Conservation (phyloP, 768 basidiomycete species). For the Kwoniella sp. region DNA sequence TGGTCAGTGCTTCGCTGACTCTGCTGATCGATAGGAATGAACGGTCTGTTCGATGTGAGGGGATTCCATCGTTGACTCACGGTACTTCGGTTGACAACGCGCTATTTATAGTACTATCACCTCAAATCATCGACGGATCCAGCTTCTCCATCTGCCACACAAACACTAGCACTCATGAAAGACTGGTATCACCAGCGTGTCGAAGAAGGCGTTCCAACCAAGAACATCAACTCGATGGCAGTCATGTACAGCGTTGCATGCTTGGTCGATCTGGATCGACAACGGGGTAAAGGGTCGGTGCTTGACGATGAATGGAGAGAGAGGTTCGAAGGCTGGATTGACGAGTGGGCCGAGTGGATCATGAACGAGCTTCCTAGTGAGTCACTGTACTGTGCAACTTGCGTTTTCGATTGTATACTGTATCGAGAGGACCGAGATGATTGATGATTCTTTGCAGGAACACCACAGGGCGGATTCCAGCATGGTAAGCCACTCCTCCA, state of each 20-base stretch:
- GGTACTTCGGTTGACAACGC: too few species aligned
- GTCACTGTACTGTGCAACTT: background rate
- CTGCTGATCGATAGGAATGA: slow-evolving; percentile 11
- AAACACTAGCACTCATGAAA: slow-evolving; percentile 25
- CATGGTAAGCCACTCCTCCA: slow-evolving; percentile 39
- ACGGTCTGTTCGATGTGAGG: slow-evolving; percentile 35
- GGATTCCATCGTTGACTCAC: too few species aligned
- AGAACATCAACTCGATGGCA: slow-evolving; percentile 38
- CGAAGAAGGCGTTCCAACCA: slow-evolving; percentile 22
- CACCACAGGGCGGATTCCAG: slow-evolving; percentile 41
- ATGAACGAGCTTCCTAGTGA: slow-evolving; percentile 59
- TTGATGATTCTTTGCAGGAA: slow-evolving; percentile 18
- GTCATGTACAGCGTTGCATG: slow-evolving; percentile 24
- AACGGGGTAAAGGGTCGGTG: slow-evolving; percentile 57
- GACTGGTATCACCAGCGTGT: slow-evolving; percentile 28
- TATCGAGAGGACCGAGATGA: too few species aligned
- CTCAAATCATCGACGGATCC: slow-evolving; percentile 54
- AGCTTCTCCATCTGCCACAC: slow-evolving; percentile 3
- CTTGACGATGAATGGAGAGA: slow-evolving; percentile 14
- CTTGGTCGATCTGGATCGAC: slow-evolving; percentile 42
- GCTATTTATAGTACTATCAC: slow-evolving; percentile 60
- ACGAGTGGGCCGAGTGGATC: slow-evolving; percentile 58
- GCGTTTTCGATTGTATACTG: background rate
- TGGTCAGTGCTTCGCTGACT: background rate
- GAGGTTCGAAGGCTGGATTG: slow-evolving; percentile 56